Conservation (phyloP, 805 yeast genomes). For the Torulaspora franciscae region DNA sequence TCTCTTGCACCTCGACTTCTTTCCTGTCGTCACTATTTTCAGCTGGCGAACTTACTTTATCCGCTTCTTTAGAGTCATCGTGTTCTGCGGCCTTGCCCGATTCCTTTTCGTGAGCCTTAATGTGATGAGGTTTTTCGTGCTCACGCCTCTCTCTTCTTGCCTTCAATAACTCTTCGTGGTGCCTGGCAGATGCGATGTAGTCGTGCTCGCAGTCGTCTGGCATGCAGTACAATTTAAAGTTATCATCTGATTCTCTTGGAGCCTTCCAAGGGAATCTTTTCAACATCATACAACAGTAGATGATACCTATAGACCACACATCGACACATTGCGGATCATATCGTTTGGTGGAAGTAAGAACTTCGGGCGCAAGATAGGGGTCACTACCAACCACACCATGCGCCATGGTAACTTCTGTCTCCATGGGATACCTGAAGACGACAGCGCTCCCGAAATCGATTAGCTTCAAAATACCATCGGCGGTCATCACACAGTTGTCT, state of each 20-base stretch:
- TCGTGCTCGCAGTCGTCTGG: conserved; percentile 74
- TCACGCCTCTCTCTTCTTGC: conserved; percentile 38
- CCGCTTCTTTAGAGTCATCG: conserved; percentile 4
- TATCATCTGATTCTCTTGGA: conserved; percentile 64
- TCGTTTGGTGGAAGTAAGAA: conserved; percentile 44
- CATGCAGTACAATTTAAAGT: conserved; percentile 60
- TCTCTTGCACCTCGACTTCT: too few species aligned
- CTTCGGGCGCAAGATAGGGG: conserved; percentile 85
- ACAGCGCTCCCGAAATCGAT: conserved; percentile 85
- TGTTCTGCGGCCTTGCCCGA: conserved; percentile 8
- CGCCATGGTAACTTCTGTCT: conserved; percentile 51
- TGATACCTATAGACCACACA: conserved; percentile 80
- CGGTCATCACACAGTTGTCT: conserved; percentile 76
- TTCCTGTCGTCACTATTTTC: too few species aligned
- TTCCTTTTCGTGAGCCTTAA: conserved; percentile 7
- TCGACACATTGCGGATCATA: conserved; percentile 79
- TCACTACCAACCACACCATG: conserved; percentile 83
- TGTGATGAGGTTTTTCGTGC: conserved; percentile 13
- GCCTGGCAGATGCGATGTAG: conserved; percentile 63
- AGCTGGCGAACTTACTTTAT: neutral
- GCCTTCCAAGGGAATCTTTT: conserved; percentile 87
- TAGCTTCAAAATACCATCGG: conserved; percentile 66
- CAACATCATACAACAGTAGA: conserved; percentile 81
- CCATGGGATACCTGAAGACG: conserved; percentile 73
- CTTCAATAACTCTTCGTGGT: conserved; percentile 59